Evolutionary conservation across 176 grass and related monocot species (phyloP), one percentile per base, ranked within the genome.

Genomic region (Aegilops speltoides): DNA sequence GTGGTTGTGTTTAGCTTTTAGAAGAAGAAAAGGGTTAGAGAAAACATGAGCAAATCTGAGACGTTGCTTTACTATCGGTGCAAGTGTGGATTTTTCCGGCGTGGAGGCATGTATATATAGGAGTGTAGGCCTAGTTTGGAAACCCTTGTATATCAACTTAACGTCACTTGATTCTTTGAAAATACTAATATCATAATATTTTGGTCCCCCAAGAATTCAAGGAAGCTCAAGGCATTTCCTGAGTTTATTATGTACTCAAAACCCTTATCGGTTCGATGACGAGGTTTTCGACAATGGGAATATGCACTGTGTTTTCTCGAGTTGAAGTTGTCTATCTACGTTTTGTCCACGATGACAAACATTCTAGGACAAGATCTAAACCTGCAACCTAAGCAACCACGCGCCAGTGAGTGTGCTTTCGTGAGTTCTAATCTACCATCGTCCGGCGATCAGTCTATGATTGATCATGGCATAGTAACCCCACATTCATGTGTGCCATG

Each of bases 401-500:
- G 46, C 26, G 26, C 11, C 32, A 45, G 60, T 64, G 34, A 64
- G 31, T 15, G 62, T 75, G 57, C 56, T 84, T 84, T 76, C 82
- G 71, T 84, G 71, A 13, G 19, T 84, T 76, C 71, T 84, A 84
- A 84, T 65, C 59, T 57, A 84, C 3, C 57, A n/a, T 6, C 23
- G 12, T 19, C 62, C 16, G 16, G 50, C 50, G 50, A 54, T 66
- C 24, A 15, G 40, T n/a, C 29, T 45, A 26, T 75, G 72, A 75
- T 76, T 76, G 19, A 76, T 52, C 56, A 11, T 38, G 56, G 56
- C 56, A 59, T 23, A 8, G 15, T 31, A 69, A 23, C 82, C 82
- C 71, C 71, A 76, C 40, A 6, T 7, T 65, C 82, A 50, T 76
- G 82, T 84, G 69, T 74, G 24, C 8, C 12, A 70, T 50, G 46